Evolutionary conservation across 441 rosid genomes (phyloP).

Genomic region (Gossypium trilobum): DNA sequence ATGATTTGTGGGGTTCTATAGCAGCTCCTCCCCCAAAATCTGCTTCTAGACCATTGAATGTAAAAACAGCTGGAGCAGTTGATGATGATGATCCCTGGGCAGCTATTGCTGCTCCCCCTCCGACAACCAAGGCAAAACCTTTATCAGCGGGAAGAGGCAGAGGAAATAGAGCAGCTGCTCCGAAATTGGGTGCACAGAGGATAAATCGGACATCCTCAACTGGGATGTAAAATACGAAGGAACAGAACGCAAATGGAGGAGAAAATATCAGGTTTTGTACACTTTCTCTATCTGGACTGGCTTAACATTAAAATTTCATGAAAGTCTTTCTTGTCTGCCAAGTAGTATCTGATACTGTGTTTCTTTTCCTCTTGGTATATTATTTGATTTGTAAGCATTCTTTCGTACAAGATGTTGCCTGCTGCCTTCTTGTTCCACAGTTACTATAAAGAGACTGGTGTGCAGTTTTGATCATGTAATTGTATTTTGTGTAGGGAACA

Average conservation of each 20-base stretch:
- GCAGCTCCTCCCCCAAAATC: slow-evolving; percentile 79
- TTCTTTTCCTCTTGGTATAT: neutral
- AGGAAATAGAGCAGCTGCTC: slow-evolving; percentile 60
- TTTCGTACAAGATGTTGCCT: slow-evolving; percentile 22
- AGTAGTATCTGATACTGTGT: slow-evolving; percentile 20
- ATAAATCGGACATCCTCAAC: slow-evolving; percentile 71
- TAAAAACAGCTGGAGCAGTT: slow-evolving; percentile 35
- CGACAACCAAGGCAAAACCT: slow-evolving; percentile 75
- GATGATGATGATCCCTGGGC: slow-evolving; percentile 86
- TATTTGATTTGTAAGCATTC: slow-evolving; percentile 54
- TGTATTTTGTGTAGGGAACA: neutral
- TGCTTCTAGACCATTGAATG: slow-evolving; percentile 51
- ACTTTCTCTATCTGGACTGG: slow-evolving; percentile 27
- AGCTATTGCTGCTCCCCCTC: slow-evolving; percentile 89
- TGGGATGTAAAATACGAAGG: slow-evolving; percentile 36
- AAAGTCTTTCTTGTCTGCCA: slow-evolving; percentile 14
- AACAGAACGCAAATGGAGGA: neutral
- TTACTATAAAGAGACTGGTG: neutral
- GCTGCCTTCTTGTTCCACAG: neutral
- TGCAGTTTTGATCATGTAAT: slow-evolving; percentile 2
- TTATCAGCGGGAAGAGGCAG: slow-evolving; percentile 68
- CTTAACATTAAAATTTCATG: slow-evolving; percentile 4
- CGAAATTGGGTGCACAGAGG: slow-evolving; percentile 81
- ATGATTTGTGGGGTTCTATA: slow-evolving; percentile 93
- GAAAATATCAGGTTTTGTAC: slow-evolving; percentile 25